Base-by-base conservation (phyloP, 2,329 filamentous ascomycete genomes). In the Botrytis sinoallii region DNA sequence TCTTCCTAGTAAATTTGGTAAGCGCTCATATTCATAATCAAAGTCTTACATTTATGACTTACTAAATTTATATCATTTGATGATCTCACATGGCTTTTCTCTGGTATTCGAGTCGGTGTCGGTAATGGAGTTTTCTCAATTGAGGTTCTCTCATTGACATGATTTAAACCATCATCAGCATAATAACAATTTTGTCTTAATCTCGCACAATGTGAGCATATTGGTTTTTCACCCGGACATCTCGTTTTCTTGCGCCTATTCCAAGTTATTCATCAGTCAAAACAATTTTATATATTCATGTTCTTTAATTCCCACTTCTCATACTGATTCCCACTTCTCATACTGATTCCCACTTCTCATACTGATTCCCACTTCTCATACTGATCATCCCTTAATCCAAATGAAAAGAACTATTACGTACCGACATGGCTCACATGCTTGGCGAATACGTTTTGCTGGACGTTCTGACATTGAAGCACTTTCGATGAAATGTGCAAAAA, bases 211-310 rank as follows among this genome's bases (percentile, higher is more conserved):
- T 85, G 82, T 2, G 85, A 86, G 77, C 86, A 87, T 0, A 81
- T 76, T 0, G 86, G 86, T 73, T 84, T 83, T 76, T 87, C 85
- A 14, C 86, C 86, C 1, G 85, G 85, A 74, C 86, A 87, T 79
- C 83, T 83, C 44, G 85, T 84, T 77, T 87, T 87, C 78, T 87
- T 87, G 60, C 85, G 83, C 73, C 85, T 87, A 32, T 29, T 57
- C 38, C 22, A 38, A 12, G 20, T 42, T 55, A 20, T 44, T n/a
- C 20, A 52, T 73, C 25, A 70, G 48, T 74, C 67, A 73, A 42
- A 14, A 22, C 25, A 68, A 22, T 32, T 42, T 20, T 29, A 46
- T 35, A 38, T 40, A 5, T 68, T 57, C 25, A 57, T 29, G 16
- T 57, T 32, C 66, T 29, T 29, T n/a, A 9, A 25, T 42, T 32